phyloP scores from a whole-genome alignment of 306 rosid species.

The Cicer arietinum region DNA sequence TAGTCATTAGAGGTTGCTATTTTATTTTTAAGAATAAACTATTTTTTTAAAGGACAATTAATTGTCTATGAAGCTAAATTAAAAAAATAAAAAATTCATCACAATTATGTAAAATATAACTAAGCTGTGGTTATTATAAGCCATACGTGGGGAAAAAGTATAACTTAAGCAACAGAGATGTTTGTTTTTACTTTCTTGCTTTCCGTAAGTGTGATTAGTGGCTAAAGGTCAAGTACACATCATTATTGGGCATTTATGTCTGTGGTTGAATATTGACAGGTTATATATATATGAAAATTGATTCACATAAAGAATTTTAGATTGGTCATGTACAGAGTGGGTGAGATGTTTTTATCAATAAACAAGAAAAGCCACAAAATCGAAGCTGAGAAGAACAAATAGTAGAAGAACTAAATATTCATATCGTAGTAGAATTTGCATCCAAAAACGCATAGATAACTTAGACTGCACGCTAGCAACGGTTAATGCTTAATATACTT shows the following conservation, averaged over 20 bases:
- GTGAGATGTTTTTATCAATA: conserved; percentile 49
- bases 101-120: not conserved
- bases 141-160: not conserved
- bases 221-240: conserved; percentile 41
- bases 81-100: not conserved
- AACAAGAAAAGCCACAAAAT: conserved; percentile 36
- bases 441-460: not conserved
- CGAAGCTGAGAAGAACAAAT: not conserved
- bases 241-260: conserved; percentile 46
- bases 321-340: conserved; percentile 36
- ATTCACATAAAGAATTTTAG: conserved; percentile 38
- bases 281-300: conserved; percentile 13
- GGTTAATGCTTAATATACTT: not conserved
- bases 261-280: conserved; percentile 46
- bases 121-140: not conserved
- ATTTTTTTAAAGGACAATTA: not conserved
- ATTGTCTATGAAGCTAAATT: not conserved
- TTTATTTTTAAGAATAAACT: not conserved
- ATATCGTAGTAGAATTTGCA: not conserved
- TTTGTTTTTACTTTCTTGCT: conserved; percentile 8
- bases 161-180: not conserved
- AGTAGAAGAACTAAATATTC: not conserved
- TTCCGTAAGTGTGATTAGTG: conserved; percentile 40
- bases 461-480: not conserved
- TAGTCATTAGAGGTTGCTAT: not conserved